Base-by-base conservation (phyloP, 345 rosid genomes). In the Aquilaria sinensis region DNA sequence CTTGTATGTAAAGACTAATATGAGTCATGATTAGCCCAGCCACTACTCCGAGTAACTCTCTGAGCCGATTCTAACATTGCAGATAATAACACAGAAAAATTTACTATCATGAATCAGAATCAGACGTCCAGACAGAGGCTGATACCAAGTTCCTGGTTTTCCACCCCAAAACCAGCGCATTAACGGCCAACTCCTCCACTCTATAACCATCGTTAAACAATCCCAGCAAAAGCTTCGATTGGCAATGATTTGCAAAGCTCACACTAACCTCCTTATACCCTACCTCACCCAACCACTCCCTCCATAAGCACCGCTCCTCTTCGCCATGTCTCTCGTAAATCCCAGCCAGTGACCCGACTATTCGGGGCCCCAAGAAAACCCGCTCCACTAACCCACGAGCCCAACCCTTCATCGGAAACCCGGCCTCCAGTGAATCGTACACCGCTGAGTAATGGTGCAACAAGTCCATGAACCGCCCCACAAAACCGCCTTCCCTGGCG, bases 401-500 rank as follows among this genome's bases (percentile, higher is more conserved):
- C 31, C 71, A 70, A 51, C 74, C 62, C 57, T 78, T 80, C 75
- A 77, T 74, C 15, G 92, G 90, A 52, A 81, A 81, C 29, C 88
- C 81, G 0, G 84, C 84, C 67, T 87, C 95, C 0, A 90, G 67
- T 14, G 97, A 87, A 67, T 90, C 95, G 29, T 77, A 87, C 12
- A 87, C 13, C 12, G 97, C 92, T 0, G 97, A 87, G 74, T 78
- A 90, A 13, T 87, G 95, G 61, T 87, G 90, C 54, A 87, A 63
- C 6, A 82, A 69, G 72, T 90, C 97, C 85, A 85, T 82, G 56
- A 90, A 90, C 59, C 80, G 77, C 23, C 80, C 66, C 23, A 82
- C 53, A 16, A 85, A 90, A 14, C 85, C 84, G 3, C 80, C 80
- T 16, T 76, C 79, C 6, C 74, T 83, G 8, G 65, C 16, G 2